These are phyloP conservation scores for Akanthomyces dipterigenus DNA, from an alignment of 2,329 filamentous ascomycete species.

Conservation along the genomic window DNA sequence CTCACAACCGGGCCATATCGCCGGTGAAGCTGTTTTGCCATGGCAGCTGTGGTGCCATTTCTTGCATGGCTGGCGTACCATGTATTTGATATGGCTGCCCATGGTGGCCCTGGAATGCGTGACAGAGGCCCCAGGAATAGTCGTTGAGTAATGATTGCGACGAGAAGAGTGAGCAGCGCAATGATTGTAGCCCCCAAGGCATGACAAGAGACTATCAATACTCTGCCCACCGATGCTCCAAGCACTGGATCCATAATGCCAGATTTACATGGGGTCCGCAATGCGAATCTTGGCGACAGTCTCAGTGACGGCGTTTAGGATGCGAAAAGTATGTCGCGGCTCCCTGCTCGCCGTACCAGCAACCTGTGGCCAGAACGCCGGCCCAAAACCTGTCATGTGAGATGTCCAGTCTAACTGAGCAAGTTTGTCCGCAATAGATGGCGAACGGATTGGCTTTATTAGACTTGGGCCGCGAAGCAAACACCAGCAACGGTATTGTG, in stretches of 20 bases:
- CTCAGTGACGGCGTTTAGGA: neutral
- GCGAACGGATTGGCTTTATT: neutral
- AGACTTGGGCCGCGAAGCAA: neutral
- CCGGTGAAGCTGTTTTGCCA: conserved; percentile 38
- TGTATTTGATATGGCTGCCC: conserved; percentile 39
- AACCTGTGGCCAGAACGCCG: neutral
- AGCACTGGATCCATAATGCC: neutral
- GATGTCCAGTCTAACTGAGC: neutral
- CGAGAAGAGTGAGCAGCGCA: neutral
- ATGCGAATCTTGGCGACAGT: neutral
- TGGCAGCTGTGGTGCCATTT: conserved; percentile 33
- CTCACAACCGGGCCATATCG: conserved; percentile 45
- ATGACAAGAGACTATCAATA: neutral
- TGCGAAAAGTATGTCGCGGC: neutral
- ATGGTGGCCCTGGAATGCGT: conserved; percentile 37
- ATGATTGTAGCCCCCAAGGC: neutral
- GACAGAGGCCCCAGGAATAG: conserved; percentile 38
- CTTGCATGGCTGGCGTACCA: conserved; percentile 43
- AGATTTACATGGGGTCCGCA: neutral
- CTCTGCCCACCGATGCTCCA: too few relatives aligned
- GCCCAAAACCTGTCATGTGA: neutral
- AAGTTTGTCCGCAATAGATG: neutral
- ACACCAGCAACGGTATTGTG: neutral
- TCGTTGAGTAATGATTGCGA: conserved; percentile 27
- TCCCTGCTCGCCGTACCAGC: neutral